Evolutionary conservation across 192 early-diverging fungal genomes (phyloP).

Genomic region (Linnemannia zychae): DNA sequence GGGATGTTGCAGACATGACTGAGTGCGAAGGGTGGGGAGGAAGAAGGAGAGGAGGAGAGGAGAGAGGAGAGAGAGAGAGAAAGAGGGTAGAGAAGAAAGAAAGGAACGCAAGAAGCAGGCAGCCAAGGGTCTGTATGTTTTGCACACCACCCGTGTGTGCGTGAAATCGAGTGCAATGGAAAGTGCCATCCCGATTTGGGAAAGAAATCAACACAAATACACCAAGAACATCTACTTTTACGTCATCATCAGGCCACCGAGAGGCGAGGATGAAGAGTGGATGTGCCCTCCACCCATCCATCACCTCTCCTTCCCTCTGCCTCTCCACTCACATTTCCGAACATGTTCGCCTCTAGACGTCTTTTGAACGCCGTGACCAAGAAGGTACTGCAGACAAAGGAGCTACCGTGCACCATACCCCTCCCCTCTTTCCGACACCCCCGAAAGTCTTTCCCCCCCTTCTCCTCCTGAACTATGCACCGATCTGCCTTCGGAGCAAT

Average conservation of each 20-base stretch:
- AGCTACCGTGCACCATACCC: neutral
- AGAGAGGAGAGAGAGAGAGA: neutral
- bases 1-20: constrained; percentile 34
- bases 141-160: neutral
- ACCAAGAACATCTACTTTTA: neutral
- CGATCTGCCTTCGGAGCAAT: constrained; percentile 5
- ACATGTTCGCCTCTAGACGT: constrained; percentile 54
- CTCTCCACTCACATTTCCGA: neutral
- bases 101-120: neutral
- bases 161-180: neutral
- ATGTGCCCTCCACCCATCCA: too few relatives aligned
- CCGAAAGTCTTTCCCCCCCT: too few relatives aligned
- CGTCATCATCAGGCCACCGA: neutral
- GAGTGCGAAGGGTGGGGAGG: neutral
- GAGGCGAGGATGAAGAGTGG: too few relatives aligned
- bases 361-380: constrained; percentile 51
- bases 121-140: neutral
- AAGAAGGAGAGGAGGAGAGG: neutral
- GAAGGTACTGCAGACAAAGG: constrained; percentile 30
- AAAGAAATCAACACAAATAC: constrained; percentile 8
- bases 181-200: constrained; percentile 4
- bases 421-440: neutral
- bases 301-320: neutral
- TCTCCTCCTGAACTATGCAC: neutral
- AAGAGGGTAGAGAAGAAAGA: constrained; percentile 4